Evolutionary conservation across 2,329 filamentous ascomycete species (phyloP).

Genomic region (Escovopsis sp.): DNA sequence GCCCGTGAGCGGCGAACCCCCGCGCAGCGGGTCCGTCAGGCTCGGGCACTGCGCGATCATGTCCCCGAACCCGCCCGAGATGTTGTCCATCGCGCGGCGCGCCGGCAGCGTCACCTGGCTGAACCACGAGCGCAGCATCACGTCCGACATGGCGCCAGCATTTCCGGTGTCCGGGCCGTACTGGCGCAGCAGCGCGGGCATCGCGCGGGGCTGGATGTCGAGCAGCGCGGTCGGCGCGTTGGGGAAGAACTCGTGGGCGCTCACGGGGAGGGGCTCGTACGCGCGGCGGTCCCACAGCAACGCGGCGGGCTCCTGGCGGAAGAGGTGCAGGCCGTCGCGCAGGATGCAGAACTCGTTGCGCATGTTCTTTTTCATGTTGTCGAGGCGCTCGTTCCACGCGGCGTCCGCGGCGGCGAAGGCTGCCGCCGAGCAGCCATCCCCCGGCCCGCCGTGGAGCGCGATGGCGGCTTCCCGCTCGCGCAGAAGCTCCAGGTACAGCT

Average conservation of each 20-base stretch:
- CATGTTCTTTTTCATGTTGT: conserved; percentile 17
- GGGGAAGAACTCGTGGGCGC: conserved; percentile 52
- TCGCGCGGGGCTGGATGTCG: conserved; percentile 49
- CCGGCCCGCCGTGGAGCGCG: conserved; percentile 6
- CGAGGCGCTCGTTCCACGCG: conserved; percentile 22
- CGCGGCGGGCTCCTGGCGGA: conserved; percentile 32
- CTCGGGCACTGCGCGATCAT: conserved; percentile 34
- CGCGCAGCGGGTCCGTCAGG: conserved; percentile 30
- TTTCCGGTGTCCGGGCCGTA: conserved; percentile 25
- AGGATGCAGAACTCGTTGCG: conserved; percentile 23
- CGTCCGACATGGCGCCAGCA: conserved; percentile 35
- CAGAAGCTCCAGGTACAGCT: conserved; percentile 18
- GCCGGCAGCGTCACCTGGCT: conserved; percentile 29
- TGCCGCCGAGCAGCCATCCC: conserved; percentile 5
- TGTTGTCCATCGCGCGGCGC: conserved; percentile 28
- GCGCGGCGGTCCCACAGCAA: conserved; percentile 56
- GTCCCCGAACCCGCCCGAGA: conserved; percentile 47
- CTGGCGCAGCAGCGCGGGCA: conserved; percentile 33
- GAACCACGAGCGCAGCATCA: conserved; percentile 30
- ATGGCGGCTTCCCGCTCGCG: conserved; percentile 16
- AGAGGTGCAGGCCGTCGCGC: conserved; percentile 40
- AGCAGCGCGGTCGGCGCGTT: conserved; percentile 41
- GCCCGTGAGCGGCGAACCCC: conserved; percentile 29
- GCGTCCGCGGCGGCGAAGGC: conserved; percentile 16
- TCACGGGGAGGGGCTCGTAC: conserved; percentile 52